These are phyloP conservation scores for Nematodospora valgi DNA, from an alignment of 805 yeast species.

Conservation along the genomic window DNA sequence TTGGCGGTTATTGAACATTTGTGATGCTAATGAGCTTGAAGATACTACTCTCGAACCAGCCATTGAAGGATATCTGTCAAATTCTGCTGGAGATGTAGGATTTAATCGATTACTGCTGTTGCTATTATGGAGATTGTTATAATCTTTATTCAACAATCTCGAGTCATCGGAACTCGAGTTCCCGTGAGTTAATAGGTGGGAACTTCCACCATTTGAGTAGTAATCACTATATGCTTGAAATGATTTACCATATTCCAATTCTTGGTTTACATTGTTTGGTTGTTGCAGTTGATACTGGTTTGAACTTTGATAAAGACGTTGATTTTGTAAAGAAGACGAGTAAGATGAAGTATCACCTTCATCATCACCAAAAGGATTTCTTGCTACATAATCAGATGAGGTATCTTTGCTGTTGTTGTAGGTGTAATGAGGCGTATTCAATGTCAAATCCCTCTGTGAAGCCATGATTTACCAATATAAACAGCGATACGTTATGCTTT, in stretches of 20 bases:
- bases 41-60: slow-evolving; percentile 58
- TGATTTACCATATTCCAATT: slow-evolving; percentile 26
- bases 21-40: slow-evolving; percentile 32
- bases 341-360: slow-evolving; percentile 6
- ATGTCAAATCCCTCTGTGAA: slow-evolving; percentile 32
- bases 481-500: too few species aligned
- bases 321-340: slow-evolving; percentile 4
- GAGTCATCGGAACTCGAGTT: slow-evolving; percentile 11
- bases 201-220: slow-evolving; percentile 38
- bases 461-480: slow-evolving; percentile 3
- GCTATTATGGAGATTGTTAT: neutral
- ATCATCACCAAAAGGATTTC: slow-evolving; percentile 14
- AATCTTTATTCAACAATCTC: slow-evolving; percentile 3
- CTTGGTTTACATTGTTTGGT: slow-evolving; percentile 14
- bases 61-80: slow-evolving; percentile 65
- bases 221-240: slow-evolving; percentile 42
- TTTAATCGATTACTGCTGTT: slow-evolving; percentile 9
- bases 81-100: slow-evolving; percentile 46
- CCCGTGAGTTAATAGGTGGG: slow-evolving; percentile 23
- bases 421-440: slow-evolving; percentile 17
- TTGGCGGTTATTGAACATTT: slow-evolving; percentile 13
- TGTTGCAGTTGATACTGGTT: neutral
- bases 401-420: slow-evolving; percentile 8
- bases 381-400: slow-evolving; percentile 8
- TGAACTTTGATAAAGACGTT: neutral